A percentile compares a stretch with the other conserved stretches of the same genome.
Conservation (phyloP, 75 land plant species). For the Pinus albicaulis region DNA sequence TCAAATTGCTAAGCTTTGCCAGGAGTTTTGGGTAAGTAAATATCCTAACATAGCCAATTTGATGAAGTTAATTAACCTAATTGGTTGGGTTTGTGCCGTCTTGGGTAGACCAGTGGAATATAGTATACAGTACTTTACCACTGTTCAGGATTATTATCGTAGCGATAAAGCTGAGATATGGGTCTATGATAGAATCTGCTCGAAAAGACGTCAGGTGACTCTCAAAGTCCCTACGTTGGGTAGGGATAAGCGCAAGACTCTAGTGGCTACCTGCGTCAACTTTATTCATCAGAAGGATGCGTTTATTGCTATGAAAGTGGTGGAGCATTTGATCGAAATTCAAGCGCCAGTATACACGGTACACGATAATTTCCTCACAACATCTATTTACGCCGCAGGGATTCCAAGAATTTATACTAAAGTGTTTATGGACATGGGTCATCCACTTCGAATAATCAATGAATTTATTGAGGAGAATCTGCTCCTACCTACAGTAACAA, state of each 20-base stretch:
- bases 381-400: not conserved
- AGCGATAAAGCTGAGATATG: not conserved
- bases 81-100: not conserved
- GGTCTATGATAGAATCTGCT: not conserved
- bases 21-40: not conserved
- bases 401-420: not conserved
- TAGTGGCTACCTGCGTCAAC: not conserved
- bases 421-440: slow-evolving; percentile 6
- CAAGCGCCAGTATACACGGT: not conserved
- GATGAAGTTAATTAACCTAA: slow-evolving; percentile 3
- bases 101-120: not conserved
- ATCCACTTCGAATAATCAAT: slow-evolving; percentile 9
- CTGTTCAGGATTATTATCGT: not conserved
- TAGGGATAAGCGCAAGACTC: not conserved
- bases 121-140: slow-evolving; percentile 3
- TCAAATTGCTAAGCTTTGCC: not conserved
- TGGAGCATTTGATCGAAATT: not conserved
- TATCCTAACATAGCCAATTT: slow-evolving; percentile 4
- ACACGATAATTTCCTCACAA: slow-evolving; percentile 4
- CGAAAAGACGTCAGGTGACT: not conserved
- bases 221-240: not conserved
- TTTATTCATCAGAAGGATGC: not conserved
- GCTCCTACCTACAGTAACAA: not conserved
- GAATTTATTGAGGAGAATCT: not conserved
- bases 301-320: not conserved